A percentile compares a stretch with the other conserved stretches of the same genome.
phyloP scores from a whole-genome alignment of 192 early-diverging fungal species.

The Backusella morwellensis region DNA sequence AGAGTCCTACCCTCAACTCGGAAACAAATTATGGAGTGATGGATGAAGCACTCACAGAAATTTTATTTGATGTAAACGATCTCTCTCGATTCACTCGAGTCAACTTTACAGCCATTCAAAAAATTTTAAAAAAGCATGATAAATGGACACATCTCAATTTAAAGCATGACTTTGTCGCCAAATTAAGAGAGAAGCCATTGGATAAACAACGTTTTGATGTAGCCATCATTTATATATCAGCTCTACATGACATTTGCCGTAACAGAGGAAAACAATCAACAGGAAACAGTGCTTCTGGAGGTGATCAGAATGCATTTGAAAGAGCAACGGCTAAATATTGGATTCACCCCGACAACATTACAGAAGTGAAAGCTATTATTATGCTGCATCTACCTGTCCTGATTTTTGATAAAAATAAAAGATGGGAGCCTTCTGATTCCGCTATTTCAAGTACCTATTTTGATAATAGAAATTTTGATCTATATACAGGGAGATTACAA shows the following conservation, averaged over 20 bases:
- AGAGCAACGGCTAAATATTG: slow-evolving; percentile 91
- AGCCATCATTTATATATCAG: slow-evolving; percentile 84
- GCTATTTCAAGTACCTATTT: slow-evolving; percentile 93
- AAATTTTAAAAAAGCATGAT: slow-evolving; percentile 99
- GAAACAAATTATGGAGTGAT: slow-evolving; percentile 49
- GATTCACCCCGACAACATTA: slow-evolving; percentile 96
- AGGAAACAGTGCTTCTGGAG: slow-evolving; percentile 28
- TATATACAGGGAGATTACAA: slow-evolving; percentile 88
- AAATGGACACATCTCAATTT: slow-evolving; percentile 37
- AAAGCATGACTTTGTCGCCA: slow-evolving; percentile 16
- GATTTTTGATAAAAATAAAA: slow-evolving; percentile 58
- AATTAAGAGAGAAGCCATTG: slow-evolving; percentile 58
- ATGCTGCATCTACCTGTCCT: slow-evolving; percentile 90
- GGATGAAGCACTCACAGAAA: slow-evolving; percentile 67
- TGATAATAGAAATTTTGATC: slow-evolving; percentile 89
- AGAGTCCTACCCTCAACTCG: slow-evolving; percentile 48
- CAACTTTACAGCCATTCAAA: slow-evolving; percentile 82
- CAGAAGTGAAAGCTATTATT: slow-evolving; percentile 91
- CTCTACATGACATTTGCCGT: slow-evolving; percentile 73
- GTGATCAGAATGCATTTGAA: slow-evolving; percentile 60
- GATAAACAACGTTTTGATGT: slow-evolving; percentile 86
- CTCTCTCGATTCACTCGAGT: slow-evolving; percentile 77
- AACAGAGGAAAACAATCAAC: slow-evolving; percentile 35
- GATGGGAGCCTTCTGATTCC: slow-evolving; percentile 79
- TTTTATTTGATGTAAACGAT: slow-evolving; percentile 65